Evolutionary conservation across 108 stramenopile genomes (phyloP), one percentile per base, ranked within the genome.

Genomic region (Nitzschia sp.): DNA sequence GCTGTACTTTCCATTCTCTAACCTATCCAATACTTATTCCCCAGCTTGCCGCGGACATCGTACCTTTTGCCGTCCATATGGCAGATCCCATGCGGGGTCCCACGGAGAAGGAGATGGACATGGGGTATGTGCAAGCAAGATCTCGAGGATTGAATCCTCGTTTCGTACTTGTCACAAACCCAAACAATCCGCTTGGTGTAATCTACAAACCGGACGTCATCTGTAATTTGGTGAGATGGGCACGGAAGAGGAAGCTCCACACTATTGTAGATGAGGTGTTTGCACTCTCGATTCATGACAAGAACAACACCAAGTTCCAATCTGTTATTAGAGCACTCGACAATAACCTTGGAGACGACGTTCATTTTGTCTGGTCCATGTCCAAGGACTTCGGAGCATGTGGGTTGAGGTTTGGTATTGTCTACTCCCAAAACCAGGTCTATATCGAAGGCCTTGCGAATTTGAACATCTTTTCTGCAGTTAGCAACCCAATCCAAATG

Each of bases 351-450:
- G 85, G 87, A 24, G 67, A 78, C 43, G 83, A 95, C 53, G 87
- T 95, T 10, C 96, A 97, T 68, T 72, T 91, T 25, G 41, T 97
- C 10, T 97, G 92, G 90, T 89, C 90, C 20, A 60, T 97, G 26
- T 91, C 89, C 11, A 97, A 97, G 77, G 96, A 97, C 67, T 95
- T 97, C 66, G 92, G 90, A 20, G 82, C 89, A 24, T 84, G 83
- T 54, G 96, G 96, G 22, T 80, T 95, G 57, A 86, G 96, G 19
- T 72, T 91, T 38, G 96, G 93, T 6, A 71, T 90, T 24, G 53
- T 94, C 0, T 97, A 93, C 52, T 76, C 93, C 17, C 86, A 95
- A 78, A 95, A 97, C 75, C 61, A 79, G 38, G 53, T 51, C 3
- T 72, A 89, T 9, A 76, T 89, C 20, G 48, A 66, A 53, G 73